Conservation (phyloP, 2,329 filamentous ascomycete genomes). For the Cladosporium sp. region DNA sequence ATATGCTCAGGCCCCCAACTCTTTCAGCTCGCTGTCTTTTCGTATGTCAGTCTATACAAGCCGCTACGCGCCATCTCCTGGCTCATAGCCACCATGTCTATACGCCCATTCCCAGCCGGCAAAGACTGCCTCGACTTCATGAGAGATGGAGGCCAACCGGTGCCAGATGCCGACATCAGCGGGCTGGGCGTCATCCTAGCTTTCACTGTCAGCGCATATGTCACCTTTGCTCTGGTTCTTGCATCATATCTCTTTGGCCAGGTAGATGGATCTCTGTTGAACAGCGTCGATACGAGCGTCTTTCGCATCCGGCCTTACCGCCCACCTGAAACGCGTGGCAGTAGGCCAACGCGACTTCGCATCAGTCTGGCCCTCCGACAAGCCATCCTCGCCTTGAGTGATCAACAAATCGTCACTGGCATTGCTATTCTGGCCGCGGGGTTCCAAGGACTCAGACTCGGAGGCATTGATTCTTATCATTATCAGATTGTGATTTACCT, state of each 20-base stretch:
- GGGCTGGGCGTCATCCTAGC: slow-evolving; percentile 30
- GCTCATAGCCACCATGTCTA: background rate
- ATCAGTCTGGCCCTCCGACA: slow-evolving; percentile 12
- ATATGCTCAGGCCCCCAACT: background rate
- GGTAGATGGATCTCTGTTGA: slow-evolving; percentile 27
- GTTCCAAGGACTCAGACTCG: slow-evolving; percentile 23
- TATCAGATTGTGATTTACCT: slow-evolving; percentile 35
- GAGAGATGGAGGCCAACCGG: slow-evolving; percentile 12
- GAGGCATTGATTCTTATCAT: slow-evolving; percentile 33
- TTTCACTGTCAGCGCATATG: slow-evolving; percentile 29
- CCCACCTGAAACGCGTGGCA: background rate
- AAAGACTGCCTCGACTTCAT: slow-evolving; percentile 7
- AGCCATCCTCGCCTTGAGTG: slow-evolving; percentile 12
- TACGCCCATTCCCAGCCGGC: background rate
- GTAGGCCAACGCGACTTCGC: background rate
- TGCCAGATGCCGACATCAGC: slow-evolving; percentile 28
- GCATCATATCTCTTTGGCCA: slow-evolving; percentile 26
- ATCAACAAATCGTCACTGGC: slow-evolving; percentile 20
- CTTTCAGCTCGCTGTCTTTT: background rate
- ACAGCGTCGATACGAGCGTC: slow-evolving; percentile 21
- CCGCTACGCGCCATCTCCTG: background rate
- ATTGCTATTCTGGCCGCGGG: slow-evolving; percentile 32
- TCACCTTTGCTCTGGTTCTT: slow-evolving; percentile 26
- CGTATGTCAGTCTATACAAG: background rate
- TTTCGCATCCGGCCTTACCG: slow-evolving; percentile 20